Percentiles rank a stretch among this genome's conserved stretches.
Evolutionary conservation across 2,329 filamentous ascomycete species (phyloP).

Genomic region (Pseudogymnoascus sp.): DNA sequence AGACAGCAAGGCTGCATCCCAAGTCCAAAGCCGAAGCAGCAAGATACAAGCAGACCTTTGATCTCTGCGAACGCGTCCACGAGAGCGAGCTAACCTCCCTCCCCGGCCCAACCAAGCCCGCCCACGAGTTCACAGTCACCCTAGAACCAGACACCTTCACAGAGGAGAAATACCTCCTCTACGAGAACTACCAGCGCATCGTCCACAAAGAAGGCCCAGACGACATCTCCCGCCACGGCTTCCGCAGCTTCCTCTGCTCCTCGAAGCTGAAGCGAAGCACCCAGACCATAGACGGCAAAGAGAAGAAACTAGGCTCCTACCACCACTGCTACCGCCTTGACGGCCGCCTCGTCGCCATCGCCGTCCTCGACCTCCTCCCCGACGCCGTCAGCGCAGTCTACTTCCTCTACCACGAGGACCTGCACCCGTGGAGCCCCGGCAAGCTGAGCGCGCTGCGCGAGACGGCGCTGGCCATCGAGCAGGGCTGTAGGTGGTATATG

Average conservation of each 20-base stretch:
- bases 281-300: slow-evolving; percentile 41
- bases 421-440: slow-evolving; percentile 60
- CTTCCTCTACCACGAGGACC: slow-evolving; percentile 71
- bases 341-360: slow-evolving; percentile 65
- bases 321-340: slow-evolving; percentile 78
- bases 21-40: slow-evolving; percentile 57
- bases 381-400: slow-evolving; percentile 74
- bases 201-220: slow-evolving; percentile 60
- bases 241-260: slow-evolving; percentile 64
- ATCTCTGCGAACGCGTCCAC: slow-evolving; percentile 58
- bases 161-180: slow-evolving; percentile 66
- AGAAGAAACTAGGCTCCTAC: slow-evolving; percentile 58
- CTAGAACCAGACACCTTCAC: slow-evolving; percentile 64
- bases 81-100: slow-evolving; percentile 53
- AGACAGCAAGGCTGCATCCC: slow-evolving; percentile 55
- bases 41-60: slow-evolving; percentile 58
- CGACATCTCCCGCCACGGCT: slow-evolving; percentile 52
- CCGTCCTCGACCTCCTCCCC: slow-evolving; percentile 68
- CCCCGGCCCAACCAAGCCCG: slow-evolving; percentile 38
- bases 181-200: slow-evolving; percentile 63
- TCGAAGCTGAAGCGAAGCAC: slow-evolving; percentile 50
- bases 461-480: slow-evolving; percentile 60
- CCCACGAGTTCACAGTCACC: slow-evolving; percentile 59
- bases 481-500: slow-evolving; percentile 68
- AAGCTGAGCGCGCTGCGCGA: slow-evolving; percentile 70